Conservation (phyloP, 116 monocot species). For the Trichopus zeylanicus region DNA sequence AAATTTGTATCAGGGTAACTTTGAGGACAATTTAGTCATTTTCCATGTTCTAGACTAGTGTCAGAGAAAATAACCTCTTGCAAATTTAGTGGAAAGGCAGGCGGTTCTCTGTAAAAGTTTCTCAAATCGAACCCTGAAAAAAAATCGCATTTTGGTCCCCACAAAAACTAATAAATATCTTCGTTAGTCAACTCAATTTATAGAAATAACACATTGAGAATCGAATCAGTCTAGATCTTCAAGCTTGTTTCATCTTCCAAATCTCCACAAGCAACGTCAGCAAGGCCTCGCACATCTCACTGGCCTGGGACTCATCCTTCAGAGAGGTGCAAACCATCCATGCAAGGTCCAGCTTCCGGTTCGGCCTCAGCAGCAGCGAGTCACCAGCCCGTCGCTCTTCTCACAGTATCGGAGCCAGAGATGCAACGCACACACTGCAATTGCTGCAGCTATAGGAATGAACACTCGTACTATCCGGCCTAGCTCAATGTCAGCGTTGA, state of each 20-base stretch:
- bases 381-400: conserved; percentile 51
- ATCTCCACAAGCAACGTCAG: conserved; percentile 50
- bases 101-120: no score
- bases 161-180: no score
- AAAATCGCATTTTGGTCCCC: no score
- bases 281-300: conserved; percentile 68
- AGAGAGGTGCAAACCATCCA: conserved; percentile 55
- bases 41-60: no score
- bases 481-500: neutral
- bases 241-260: conserved; percentile 16
- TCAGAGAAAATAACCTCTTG: no score
- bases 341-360: conserved; percentile 50
- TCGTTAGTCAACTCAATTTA: no score
- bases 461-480: conserved; percentile 33
- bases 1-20: no score
- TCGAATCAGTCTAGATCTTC: no score
- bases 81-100: no score
- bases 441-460: conserved; percentile 42
- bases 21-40: no score
- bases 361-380: conserved; percentile 35
- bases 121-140: no score
- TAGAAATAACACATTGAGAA: no score
- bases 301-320: conserved; percentile 36
- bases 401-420: conserved; percentile 51
- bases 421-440: conserved; percentile 52